Evolutionary conservation across 345 rosid genomes (phyloP), one percentile per base, ranked within the genome.

Genomic region (Clausena lansium): DNA sequence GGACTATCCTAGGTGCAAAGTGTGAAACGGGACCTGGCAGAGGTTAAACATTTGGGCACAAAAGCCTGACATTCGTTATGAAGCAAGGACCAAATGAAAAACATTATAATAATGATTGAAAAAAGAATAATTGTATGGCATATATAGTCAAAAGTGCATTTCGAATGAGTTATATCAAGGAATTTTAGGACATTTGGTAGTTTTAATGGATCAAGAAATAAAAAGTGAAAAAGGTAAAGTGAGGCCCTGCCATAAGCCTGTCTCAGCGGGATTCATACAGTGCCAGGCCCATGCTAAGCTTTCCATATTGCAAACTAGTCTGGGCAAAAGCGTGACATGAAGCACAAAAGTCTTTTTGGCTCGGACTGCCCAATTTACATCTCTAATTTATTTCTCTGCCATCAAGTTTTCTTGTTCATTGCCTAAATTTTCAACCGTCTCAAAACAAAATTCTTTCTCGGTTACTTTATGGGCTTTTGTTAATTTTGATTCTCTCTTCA

Each of bases 401-500:
- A 33, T 32, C n/a, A 24, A 66, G 52, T 66, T 32, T n/a, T 77
- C 24, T 35, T 2, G 10, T 73, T 55, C 24, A 27, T 74, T 39
- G 20, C 50, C 25, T 61, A n/a, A 28, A 63, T 8, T 50, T 76
- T 52, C 28, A 22, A 30, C 14, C 65, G 47, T 74, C 33, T 39
- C 6, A 63, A 67, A 14, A 38, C 52, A 58, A 61, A 39, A 71
- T 47, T 63, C 62, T 70, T 7, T 67, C 67, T n/a, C 5, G 9
- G 11, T 65, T 45, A 13, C 17, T 5, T n/a, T 4, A 1, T 66
- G 9, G 64, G 1, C 5, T 38, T 54, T 54, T 57, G 22, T 38
- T 10, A 55, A 54, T 28, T 27, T 27, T 67, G 47, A 50, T n/a
- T 39, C 81, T 74, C 62, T 25, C 52, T 80, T 70, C 84, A 95